phyloP scores from a whole-genome alignment of 805 yeast species.

The Saccharomycopsis fodiens region DNA sequence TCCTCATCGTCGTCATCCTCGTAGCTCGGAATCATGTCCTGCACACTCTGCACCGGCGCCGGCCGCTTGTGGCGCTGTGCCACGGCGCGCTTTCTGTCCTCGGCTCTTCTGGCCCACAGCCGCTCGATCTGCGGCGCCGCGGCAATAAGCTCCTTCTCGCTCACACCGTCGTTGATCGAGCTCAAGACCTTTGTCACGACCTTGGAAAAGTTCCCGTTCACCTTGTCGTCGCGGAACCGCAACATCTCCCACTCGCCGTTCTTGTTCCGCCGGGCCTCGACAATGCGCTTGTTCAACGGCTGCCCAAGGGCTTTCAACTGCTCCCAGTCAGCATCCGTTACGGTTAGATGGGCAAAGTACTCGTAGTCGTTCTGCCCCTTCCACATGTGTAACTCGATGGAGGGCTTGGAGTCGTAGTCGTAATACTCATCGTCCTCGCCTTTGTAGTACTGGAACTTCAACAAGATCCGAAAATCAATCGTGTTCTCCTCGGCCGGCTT shows the following conservation, averaged over 20 bases:
- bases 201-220: constrained; percentile 74
- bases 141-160: constrained; percentile 62
- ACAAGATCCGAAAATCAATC: constrained; percentile 70
- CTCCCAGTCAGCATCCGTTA: constrained; percentile 76
- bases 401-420: constrained; percentile 78
- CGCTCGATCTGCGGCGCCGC: constrained; percentile 48
- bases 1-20: constrained; percentile 33
- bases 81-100: constrained; percentile 22
- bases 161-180: constrained; percentile 81
- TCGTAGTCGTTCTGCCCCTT: constrained; percentile 58
- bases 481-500: constrained; percentile 95
- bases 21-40: constrained; percentile 33
- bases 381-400: constrained; percentile 66
- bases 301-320: constrained; percentile 58
- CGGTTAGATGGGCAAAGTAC: constrained; percentile 55
- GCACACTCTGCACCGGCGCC: constrained; percentile 3
- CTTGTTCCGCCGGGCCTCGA: constrained; percentile 68
- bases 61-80: constrained; percentile 9
- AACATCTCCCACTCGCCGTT: constrained; percentile 72
- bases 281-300: constrained; percentile 84
- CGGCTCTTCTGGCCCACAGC: constrained; percentile 56
- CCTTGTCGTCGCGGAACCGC: constrained; percentile 89
- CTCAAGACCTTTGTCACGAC: constrained; percentile 78
- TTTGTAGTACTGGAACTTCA: constrained; percentile 49
- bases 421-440: constrained; percentile 63